These are phyloP conservation scores for Persicaria tinctoria DNA, from an alignment of 148 eudicot genomes.

Conservation along the genomic window DNA sequence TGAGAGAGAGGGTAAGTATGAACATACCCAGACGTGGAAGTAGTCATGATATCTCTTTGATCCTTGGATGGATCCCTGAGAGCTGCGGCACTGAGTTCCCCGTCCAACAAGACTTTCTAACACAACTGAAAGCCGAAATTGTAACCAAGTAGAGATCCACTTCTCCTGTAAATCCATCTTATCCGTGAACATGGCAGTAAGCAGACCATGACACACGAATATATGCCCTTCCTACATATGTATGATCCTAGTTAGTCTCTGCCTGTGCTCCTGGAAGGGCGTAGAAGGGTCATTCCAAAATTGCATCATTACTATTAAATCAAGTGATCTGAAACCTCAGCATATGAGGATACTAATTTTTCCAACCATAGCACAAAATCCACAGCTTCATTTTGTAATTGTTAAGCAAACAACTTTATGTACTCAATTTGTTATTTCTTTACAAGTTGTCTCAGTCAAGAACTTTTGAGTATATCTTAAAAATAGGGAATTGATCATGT, in stretches of 20 bases:
- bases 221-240: neutral
- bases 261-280: neutral
- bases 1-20: neutral
- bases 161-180: too few relatives aligned
- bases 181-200: neutral
- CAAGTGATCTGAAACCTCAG: neutral
- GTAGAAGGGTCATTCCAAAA: neutral
- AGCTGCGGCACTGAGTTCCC: constrained; percentile 2
- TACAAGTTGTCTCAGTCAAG: neutral
- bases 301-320: too few relatives aligned
- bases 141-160: neutral
- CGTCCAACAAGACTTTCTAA: constrained; percentile 6
- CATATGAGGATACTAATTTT: neutral
- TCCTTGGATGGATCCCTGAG: neutral
- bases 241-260: neutral
- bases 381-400: neutral
- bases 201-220: neutral
- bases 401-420: neutral
- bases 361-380: neutral
- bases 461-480: neutral
- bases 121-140: neutral
- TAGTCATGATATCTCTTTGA: neutral
- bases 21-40: neutral
- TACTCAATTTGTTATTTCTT: neutral
- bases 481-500: neutral